Percentiles rank a stretch among this genome's conserved stretches.
Conservation (phyloP, 305 asterid species). For the Solanum hybrid region DNA sequence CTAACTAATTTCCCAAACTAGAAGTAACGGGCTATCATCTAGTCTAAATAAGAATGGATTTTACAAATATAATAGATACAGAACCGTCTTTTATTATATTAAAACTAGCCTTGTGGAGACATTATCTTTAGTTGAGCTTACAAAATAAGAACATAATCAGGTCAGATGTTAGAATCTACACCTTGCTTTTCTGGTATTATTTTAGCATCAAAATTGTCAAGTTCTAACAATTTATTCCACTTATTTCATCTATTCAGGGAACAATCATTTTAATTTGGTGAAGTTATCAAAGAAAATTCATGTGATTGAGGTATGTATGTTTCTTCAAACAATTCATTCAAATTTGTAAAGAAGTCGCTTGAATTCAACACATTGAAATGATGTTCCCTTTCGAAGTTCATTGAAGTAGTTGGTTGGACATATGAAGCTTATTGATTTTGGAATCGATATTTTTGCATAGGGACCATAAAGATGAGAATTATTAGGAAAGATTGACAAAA, state of each 20-base stretch:
- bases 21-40: background rate
- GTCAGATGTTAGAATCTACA: background rate
- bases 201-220: background rate
- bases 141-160: background rate
- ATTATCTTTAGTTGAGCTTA: background rate
- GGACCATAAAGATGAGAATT: background rate
- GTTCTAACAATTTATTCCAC: background rate
- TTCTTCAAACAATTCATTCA: background rate
- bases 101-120: background rate
- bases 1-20: background rate
- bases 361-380: background rate
- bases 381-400: background rate
- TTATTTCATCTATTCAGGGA: background rate
- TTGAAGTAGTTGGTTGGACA: background rate
- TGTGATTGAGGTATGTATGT: background rate
- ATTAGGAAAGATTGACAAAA: background rate
- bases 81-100: too few species aligned
- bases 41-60: background rate
- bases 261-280: background rate
- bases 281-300: too few species aligned
- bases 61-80: background rate
- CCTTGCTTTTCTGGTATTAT: background rate
- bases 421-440: background rate
- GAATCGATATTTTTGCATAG: background rate
- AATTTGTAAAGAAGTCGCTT: background rate